phyloP scores from a whole-genome alignment of 169 alveolate species.

The Eimeria acervulina region DNA sequence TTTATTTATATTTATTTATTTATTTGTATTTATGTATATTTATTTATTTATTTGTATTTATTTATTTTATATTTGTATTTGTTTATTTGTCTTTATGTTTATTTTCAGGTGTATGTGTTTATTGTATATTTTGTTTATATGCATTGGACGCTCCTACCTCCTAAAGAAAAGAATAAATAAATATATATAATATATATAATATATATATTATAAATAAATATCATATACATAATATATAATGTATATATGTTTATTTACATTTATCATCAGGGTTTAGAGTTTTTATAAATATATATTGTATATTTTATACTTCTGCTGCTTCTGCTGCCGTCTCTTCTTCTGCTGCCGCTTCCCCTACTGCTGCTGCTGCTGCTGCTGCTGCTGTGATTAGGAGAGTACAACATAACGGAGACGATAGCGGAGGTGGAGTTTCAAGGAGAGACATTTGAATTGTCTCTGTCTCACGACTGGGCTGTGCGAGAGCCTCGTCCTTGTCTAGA shows the following conservation, averaged over 20 bases:
- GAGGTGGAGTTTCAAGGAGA: conserved; percentile 95
- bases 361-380: conserved; percentile 74
- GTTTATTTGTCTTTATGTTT: too few relatives aligned
- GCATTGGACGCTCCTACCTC: not conserved
- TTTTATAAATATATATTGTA: too few relatives aligned
- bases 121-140: too few relatives aligned
- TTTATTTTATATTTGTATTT: too few relatives aligned
- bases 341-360: not conserved
- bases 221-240: not conserved
- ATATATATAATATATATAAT: too few relatives aligned
- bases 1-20: too few relatives aligned
- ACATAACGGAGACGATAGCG: conserved; percentile 41
- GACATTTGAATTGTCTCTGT: conserved; percentile 93
- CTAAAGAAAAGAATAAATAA: too few relatives aligned
- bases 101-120: not conserved
- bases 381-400: conserved; percentile 84
- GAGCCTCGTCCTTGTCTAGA: conserved; percentile 98
- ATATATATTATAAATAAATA: too few relatives aligned
- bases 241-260: too few relatives aligned
- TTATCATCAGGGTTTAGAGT: not conserved
- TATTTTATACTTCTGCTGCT: not conserved
- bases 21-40: not conserved
- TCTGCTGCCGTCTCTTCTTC: not conserved
- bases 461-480: conserved; percentile 99
- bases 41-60: too few relatives aligned